A percentile compares a stretch with the other conserved stretches of the same genome.
Evolutionary conservation across 78 protist genomes (phyloP).

Genomic region (Tieghemostelium lacteum): DNA sequence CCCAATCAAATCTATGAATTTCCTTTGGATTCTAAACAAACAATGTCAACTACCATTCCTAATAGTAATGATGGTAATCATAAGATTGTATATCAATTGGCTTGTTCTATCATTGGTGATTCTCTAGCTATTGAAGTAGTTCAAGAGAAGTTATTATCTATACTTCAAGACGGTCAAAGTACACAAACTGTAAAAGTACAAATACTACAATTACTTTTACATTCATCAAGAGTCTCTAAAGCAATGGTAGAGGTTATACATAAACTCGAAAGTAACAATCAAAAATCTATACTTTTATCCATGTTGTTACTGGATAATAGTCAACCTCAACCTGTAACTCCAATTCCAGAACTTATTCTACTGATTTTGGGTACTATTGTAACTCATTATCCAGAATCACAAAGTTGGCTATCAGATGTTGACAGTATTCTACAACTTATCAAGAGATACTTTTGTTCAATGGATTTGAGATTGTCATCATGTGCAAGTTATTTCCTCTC

Average conservation of each 20-base stretch:
- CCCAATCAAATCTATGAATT: slow-evolving; percentile 8
- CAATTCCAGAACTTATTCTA: background rate
- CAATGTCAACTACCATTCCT: no score
- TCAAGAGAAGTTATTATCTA: background rate
- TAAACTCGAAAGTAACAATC: slow-evolving; percentile 1
- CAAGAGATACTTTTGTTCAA: background rate
- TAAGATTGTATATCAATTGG: background rate
- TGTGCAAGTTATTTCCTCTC: slow-evolving; percentile 38
- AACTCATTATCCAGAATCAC: slow-evolving; percentile 21
- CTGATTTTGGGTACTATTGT: slow-evolving; percentile 24
- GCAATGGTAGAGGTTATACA: slow-evolving; percentile 9
- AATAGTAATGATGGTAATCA: background rate
- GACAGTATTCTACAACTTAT: background rate
- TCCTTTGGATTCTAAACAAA: slow-evolving; percentile 3
- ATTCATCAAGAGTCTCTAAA: slow-evolving; percentile 22
- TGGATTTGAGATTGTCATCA: slow-evolving; percentile 28
- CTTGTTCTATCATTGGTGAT: slow-evolving; percentile 44
- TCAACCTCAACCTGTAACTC: background rate
- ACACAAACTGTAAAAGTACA: background rate
- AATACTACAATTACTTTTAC: slow-evolving; percentile 26
- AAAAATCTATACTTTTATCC: background rate
- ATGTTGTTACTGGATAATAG: background rate
- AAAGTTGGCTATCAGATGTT: slow-evolving; percentile 12
- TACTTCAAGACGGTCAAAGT: background rate
- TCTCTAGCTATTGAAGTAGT: background rate